phyloP scores from a whole-genome alignment of 805 yeast species.

The Candida schatavii region DNA sequence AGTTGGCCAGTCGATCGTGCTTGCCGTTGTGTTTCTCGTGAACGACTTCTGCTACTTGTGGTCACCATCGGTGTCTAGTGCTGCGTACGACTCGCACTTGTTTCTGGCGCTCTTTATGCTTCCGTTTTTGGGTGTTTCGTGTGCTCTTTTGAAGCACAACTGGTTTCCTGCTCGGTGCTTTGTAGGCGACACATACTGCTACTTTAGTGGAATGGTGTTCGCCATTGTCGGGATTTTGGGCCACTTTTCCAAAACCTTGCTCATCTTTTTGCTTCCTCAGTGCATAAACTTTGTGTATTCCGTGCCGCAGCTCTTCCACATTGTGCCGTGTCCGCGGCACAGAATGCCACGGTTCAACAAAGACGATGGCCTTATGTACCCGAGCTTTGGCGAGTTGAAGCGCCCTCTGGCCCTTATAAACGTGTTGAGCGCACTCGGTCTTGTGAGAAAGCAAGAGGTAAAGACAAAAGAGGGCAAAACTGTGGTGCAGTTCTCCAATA shows the following conservation, averaged over 20 bases:
- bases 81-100: conserved; percentile 76
- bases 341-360: conserved; percentile 77
- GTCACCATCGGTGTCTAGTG: conserved; percentile 35
- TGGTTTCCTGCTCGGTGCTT: conserved; percentile 92
- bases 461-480: conserved; percentile 20
- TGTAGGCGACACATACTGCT: conserved; percentile 98
- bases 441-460: conserved; percentile 41
- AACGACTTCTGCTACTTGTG: conserved; percentile 75
- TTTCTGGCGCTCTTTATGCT: conserved; percentile 75
- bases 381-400: conserved; percentile 42
- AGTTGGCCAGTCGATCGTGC: conserved; percentile 87
- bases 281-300: conserved; percentile 87
- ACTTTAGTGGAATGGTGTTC: conserved; percentile 97
- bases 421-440: conserved; percentile 44
- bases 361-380: conserved; percentile 69
- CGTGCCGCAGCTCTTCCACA: conserved; percentile 82
- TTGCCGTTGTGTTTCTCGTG: conserved; percentile 64
- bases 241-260: conserved; percentile 90
- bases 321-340: conserved; percentile 95
- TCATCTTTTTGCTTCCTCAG: conserved; percentile 86
- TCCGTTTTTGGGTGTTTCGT: conserved; percentile 84
- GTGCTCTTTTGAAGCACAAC: conserved; percentile 73
- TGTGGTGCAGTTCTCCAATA: conserved; percentile 55
- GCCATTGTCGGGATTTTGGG: conserved; percentile 96
- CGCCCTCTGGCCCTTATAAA: conserved; percentile 35